These are phyloP conservation scores for Asterionellopsis glacialis DNA, from an alignment of 108 stramenopile genomes.

Conservation along the genomic window DNA sequence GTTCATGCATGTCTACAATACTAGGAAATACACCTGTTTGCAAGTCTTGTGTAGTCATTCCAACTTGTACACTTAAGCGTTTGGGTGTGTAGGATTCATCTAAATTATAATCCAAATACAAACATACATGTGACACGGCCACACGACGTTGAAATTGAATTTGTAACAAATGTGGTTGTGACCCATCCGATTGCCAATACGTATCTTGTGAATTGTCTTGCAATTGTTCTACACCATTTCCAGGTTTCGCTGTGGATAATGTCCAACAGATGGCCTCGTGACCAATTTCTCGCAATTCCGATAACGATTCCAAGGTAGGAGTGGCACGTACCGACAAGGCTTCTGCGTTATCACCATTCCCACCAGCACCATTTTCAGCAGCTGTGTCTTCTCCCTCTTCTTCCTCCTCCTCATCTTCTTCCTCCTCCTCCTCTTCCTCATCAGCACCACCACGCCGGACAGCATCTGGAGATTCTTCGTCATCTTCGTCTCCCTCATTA, in stretches of 20 bases:
- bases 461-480: too few species aligned
- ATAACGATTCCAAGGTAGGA: conserved; percentile 41
- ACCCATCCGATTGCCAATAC: conserved; percentile 96
- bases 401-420: conserved; percentile 10
- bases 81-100: conserved; percentile 96
- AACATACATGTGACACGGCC: conserved; percentile 78
- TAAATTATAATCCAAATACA: conserved; percentile 88
- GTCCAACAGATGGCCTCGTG: conserved; percentile 86
- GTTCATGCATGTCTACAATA: conserved; percentile 82
- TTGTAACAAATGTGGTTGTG: conserved; percentile 92
- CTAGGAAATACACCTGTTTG: conserved; percentile 39
- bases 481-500: too few species aligned
- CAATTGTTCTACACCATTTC: conserved; percentile 96
- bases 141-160: conserved; percentile 89
- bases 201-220: conserved; percentile 73
- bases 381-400: conserved; percentile 12
- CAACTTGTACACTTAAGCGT: conserved; percentile 75
- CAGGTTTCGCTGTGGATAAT: conserved; percentile 92
- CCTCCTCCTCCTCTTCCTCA: conserved; percentile 3
- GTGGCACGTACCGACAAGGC: conserved; percentile 39
- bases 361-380: neutral
- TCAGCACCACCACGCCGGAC: neutral
- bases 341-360: neutral
- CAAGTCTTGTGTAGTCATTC: conserved; percentile 91
- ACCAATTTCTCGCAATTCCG: conserved; percentile 67